A percentile compares a stretch with the other conserved stretches of the same genome.
These are phyloP conservation scores for Pleomassaria siparia DNA, from an alignment of 2,329 filamentous ascomycete species.

Conservation along the genomic window DNA sequence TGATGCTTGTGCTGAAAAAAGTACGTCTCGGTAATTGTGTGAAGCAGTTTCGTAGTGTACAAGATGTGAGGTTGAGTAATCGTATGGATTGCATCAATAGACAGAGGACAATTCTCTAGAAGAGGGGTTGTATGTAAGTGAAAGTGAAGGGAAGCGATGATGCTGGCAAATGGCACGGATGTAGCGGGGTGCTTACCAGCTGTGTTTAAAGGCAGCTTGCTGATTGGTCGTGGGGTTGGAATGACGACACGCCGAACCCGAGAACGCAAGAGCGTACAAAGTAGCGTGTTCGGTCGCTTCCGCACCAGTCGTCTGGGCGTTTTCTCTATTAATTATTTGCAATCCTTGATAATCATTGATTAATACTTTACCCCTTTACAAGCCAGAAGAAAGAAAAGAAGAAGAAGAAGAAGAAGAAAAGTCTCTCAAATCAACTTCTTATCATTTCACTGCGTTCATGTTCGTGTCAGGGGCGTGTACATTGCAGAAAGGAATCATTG, in stretches of 20 bases:
- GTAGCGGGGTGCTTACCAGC: slow-evolving; percentile 5
- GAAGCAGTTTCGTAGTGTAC: slow-evolving; percentile 23
- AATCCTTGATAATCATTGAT: too few species aligned
- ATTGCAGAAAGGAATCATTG: too few species aligned
- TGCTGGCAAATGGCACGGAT: slow-evolving; percentile 2
- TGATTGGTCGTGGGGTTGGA: slow-evolving; percentile 5
- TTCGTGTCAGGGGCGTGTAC: too few species aligned
- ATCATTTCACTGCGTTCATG: too few species aligned
- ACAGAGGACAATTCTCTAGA: too few species aligned
- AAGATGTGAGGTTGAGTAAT: slow-evolving; percentile 14
- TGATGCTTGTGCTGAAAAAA: slow-evolving; percentile 28
- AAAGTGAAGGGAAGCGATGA: neutral
- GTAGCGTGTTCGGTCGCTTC: neutral
- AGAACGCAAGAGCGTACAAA: too few species aligned
- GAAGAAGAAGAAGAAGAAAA: too few species aligned
- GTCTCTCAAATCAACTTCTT: too few species aligned
- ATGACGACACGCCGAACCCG: slow-evolving; percentile 6
- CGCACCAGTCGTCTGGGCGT: too few species aligned
- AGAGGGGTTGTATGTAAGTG: slow-evolving; percentile 3
- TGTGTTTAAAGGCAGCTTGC: slow-evolving; percentile 1
- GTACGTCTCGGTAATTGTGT: slow-evolving; percentile 16
- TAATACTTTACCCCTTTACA: too few species aligned
- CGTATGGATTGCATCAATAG: slow-evolving; percentile 31
- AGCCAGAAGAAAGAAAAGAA: too few species aligned
- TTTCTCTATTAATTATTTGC: too few species aligned